A percentile compares a stretch with the other conserved stretches of the same genome.
These are phyloP conservation scores for Letharia lupina DNA, from an alignment of 495 filamentous ascomycete genomes.

Conservation along the genomic window DNA sequence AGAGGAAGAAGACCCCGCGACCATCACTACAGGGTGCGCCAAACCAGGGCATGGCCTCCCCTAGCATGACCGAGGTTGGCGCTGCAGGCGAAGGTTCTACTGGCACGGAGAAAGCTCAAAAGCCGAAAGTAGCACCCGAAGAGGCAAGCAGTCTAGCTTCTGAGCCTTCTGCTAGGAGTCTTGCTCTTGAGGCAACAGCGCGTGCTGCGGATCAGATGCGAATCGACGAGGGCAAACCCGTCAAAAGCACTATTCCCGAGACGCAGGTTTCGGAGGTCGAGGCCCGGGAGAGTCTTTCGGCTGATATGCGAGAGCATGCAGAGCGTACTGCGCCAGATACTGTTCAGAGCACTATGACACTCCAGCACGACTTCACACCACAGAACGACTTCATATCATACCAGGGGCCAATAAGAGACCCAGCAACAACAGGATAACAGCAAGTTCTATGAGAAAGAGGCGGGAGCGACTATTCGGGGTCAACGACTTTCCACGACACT, in stretches of 20 bases:
- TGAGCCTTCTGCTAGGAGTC: not conserved
- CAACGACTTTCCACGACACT: conserved; percentile 14
- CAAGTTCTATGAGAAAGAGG: not conserved
- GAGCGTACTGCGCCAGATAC: conserved; percentile 13
- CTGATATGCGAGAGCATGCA: conserved; percentile 18
- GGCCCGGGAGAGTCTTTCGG: conserved; percentile 9
- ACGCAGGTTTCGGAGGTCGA: conserved; percentile 15
- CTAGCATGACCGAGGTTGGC: conserved; percentile 13
- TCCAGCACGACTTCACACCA: conserved; percentile 14
- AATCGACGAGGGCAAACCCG: not conserved
- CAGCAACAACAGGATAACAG: conserved; percentile 3
- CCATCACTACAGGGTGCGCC: conserved; percentile 17
- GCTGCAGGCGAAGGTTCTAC: conserved; percentile 11
- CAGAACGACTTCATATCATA: not conserved
- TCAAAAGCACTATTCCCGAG: conserved; percentile 18
- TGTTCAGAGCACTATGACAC: conserved; percentile 13
- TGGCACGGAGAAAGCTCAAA: conserved; percentile 16
- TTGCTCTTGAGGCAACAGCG: conserved; percentile 10
- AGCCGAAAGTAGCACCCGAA: conserved; percentile 4
- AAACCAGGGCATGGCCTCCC: conserved; percentile 5
- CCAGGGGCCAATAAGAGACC: not conserved
- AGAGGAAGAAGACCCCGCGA: conserved; percentile 25
- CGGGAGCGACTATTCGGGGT: not conserved
- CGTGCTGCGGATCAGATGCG: conserved; percentile 19
- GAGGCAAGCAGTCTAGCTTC: not conserved